These are phyloP conservation scores for Pythium monospermum DNA, from an alignment of 352 stramenopile species.

Conservation along the genomic window DNA sequence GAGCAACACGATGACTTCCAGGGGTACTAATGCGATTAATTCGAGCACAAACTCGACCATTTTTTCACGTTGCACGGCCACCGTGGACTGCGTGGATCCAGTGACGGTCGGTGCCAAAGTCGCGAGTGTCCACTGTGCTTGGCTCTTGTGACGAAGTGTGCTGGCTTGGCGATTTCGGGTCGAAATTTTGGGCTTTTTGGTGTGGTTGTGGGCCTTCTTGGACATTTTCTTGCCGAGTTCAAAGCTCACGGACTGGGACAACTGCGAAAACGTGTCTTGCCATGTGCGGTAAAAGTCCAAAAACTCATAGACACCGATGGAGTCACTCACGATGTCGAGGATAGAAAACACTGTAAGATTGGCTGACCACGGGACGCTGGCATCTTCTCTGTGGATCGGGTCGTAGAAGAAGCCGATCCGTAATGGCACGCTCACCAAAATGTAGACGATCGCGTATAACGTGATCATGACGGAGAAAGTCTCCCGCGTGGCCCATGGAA, in stretches of 20 bases:
- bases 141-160: slow-evolving; percentile 15
- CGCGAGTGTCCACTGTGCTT: slow-evolving; percentile 44
- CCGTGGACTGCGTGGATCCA: slow-evolving; percentile 11
- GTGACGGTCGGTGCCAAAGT: slow-evolving; percentile 23
- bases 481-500: slow-evolving; percentile 41
- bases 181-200: slow-evolving; percentile 27
- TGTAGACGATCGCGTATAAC: slow-evolving; percentile 35
- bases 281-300: slow-evolving; percentile 33
- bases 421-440: slow-evolving; percentile 50
- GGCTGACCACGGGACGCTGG: slow-evolving; percentile 26
- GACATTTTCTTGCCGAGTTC: slow-evolving; percentile 47
- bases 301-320: slow-evolving; percentile 42
- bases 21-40: slow-evolving; percentile 38
- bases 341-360: slow-evolving; percentile 35
- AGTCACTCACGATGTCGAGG: slow-evolving; percentile 39
- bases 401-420: slow-evolving; percentile 71
- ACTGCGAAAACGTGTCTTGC: slow-evolving; percentile 30
- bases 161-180: slow-evolving; percentile 24
- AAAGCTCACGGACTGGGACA: slow-evolving; percentile 35
- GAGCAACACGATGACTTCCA: slow-evolving; percentile 44
- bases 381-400: slow-evolving; percentile 25
- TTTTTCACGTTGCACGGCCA: slow-evolving; percentile 10
- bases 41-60: slow-evolving; percentile 46
- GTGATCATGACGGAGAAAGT: slow-evolving; percentile 27
- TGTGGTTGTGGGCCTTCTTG: slow-evolving; percentile 22